phyloP scores from a whole-genome alignment of 495 filamentous ascomycete genomes.

The Trichoderma parareesei region DNA sequence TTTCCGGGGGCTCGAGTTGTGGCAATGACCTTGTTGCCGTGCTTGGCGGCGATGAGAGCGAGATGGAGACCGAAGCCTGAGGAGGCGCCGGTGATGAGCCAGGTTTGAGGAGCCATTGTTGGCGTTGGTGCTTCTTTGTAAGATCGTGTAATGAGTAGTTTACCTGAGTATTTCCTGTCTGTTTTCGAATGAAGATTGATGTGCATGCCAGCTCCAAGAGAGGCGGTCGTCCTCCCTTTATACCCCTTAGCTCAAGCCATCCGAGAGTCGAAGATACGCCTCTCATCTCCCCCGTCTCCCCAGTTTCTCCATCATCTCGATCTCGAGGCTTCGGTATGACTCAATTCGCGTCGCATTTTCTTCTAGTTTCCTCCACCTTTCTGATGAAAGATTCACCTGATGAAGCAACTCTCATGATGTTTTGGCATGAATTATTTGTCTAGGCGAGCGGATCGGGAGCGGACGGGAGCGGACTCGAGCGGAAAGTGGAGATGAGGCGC shows the following conservation, averaged over 20 bases:
- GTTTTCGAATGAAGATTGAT: background rate
- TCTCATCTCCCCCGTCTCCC: background rate
- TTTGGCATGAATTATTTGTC: background rate
- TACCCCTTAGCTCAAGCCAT: background rate
- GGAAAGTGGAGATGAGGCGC: background rate
- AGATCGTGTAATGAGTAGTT: too few relatives aligned
- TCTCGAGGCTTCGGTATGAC: conserved; percentile 1
- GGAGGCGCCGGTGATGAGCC: conserved; percentile 25
- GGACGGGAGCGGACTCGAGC: background rate
- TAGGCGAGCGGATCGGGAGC: background rate
- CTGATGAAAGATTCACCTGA: background rate
- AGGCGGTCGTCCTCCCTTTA: background rate
- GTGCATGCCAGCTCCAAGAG: background rate
- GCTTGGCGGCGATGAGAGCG: conserved; percentile 30
- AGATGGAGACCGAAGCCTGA: conserved; percentile 26
- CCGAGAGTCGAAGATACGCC: background rate
- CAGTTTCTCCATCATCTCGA: background rate
- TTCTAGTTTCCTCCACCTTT: background rate
- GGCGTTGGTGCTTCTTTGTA: background rate
- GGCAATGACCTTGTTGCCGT: conserved; percentile 43
- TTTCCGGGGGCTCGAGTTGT: conserved; percentile 21
- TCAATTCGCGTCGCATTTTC: background rate
- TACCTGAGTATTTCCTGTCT: background rate
- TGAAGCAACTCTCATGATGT: background rate
- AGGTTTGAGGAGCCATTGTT: conserved; percentile 12